phyloP scores from a whole-genome alignment of 2,329 filamentous ascomycete genomes.

The Fusarium sp. region DNA sequence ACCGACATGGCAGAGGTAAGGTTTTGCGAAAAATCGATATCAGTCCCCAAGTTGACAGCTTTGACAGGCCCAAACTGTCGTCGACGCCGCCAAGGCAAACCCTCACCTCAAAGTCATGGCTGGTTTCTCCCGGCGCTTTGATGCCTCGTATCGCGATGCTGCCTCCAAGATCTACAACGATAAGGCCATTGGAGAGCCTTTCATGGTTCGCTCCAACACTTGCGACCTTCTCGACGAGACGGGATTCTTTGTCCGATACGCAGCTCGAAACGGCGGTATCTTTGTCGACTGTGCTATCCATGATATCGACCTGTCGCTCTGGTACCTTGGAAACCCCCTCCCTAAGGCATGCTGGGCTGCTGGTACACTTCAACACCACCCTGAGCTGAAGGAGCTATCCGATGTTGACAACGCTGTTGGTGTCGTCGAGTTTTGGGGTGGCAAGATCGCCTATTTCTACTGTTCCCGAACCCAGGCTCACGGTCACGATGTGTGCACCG shows the following conservation, averaged over 20 bases:
- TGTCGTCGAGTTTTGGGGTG: conserved; percentile 73
- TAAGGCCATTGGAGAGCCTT: conserved; percentile 66
- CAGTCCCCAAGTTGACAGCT: background rate
- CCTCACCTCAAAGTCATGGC: conserved; percentile 72
- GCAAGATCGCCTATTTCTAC: conserved; percentile 74
- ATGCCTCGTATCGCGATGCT: conserved; percentile 73
- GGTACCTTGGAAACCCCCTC: conserved; percentile 41
- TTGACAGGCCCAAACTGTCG: conserved; percentile 66
- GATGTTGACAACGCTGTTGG: conserved; percentile 55
- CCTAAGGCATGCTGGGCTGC: conserved; percentile 31
- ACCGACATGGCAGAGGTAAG: conserved; percentile 61
- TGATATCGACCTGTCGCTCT: conserved; percentile 63
- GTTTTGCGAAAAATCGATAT: too few relatives aligned
- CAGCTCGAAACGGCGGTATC: conserved; percentile 72
- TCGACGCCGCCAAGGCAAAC: conserved; percentile 65
- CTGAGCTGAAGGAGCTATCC: conserved; percentile 41
- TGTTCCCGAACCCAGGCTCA: conserved; percentile 74
- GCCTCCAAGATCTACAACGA: conserved; percentile 62
- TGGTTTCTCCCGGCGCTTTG: conserved; percentile 61
- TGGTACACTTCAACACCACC: conserved; percentile 34
- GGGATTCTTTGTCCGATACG: conserved; percentile 76
- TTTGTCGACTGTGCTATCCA: conserved; percentile 79
- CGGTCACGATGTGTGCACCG: conserved; percentile 71
- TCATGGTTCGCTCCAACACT: conserved; percentile 73
- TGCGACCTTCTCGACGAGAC: conserved; percentile 74